A percentile compares a stretch with the other conserved stretches of the same genome.
Conservation (phyloP, 2,329 filamentous ascomycete genomes). For the Phialophora tarda region DNA sequence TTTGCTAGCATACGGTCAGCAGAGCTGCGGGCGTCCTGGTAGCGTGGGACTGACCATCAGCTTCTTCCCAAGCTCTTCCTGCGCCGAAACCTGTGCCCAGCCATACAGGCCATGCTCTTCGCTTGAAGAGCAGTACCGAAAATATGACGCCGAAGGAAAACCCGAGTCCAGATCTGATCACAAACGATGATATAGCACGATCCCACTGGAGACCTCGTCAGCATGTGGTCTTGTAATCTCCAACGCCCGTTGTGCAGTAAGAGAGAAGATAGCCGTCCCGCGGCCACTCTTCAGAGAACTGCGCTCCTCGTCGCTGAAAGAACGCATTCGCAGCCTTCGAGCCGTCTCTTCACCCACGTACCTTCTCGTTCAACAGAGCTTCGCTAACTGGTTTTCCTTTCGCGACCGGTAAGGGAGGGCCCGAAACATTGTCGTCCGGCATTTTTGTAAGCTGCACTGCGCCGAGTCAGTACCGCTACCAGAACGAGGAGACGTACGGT, state of each 20-base stretch:
- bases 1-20: constrained; percentile 36
- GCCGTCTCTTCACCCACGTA: constrained; percentile 51
- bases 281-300: neutral
- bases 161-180: constrained; percentile 95
- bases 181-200: constrained; percentile 93
- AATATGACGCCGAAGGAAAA: constrained; percentile 98
- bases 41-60: constrained; percentile 72
- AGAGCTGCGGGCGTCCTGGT: neutral
- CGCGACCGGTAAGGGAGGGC: constrained; percentile 68
- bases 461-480: neutral
- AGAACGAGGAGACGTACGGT: neutral
- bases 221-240: constrained; percentile 19
- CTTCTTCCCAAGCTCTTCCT: constrained; percentile 97
- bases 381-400: constrained; percentile 87
- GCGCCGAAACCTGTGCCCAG: constrained; percentile 93
- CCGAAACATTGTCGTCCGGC: constrained; percentile 63
- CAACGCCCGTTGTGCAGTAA: neutral
- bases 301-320: neutral
- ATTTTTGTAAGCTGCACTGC: constrained; percentile 48
- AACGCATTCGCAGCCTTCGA: neutral
- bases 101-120: constrained; percentile 96
- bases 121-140: constrained; percentile 97
- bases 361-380: constrained; percentile 98
- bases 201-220: constrained; percentile 75
- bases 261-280: neutral